Evolutionary conservation across 2,329 filamentous ascomycete species (phyloP).

Genomic region (Ceratocystis alfenasii): DNA sequence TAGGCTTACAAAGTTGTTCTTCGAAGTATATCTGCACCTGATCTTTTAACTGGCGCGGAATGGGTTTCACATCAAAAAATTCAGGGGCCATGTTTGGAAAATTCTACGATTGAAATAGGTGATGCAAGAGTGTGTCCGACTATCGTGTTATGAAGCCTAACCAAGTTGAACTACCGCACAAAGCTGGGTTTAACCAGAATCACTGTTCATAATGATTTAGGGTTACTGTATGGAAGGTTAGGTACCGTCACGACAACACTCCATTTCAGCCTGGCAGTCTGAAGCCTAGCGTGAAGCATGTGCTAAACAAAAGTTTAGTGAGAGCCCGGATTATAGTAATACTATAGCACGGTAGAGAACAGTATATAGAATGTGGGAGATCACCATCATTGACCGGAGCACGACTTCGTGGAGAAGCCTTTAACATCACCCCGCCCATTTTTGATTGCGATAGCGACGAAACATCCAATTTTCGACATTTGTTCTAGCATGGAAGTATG

Average conservation of each 20-base stretch:
- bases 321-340: no score
- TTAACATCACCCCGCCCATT: constrained; percentile 2
- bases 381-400: constrained; percentile 14
- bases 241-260: no score
- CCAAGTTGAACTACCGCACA: no score
- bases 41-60: constrained; percentile 18
- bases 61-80: constrained; percentile 3
- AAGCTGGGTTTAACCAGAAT: no score
- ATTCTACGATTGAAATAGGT: neutral
- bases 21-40: constrained; percentile 22
- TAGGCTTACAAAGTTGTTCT: constrained; percentile 26
- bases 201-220: no score
- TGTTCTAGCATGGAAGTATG: constrained; percentile 47
- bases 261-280: no score
- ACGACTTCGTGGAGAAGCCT: neutral
- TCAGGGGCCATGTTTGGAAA: constrained; percentile 5
- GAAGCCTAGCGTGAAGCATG: no score
- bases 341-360: neutral
- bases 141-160: no score
- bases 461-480: constrained; percentile 25
- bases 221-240: no score
- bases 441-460: constrained; percentile 11
- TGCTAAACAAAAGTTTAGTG: no score
- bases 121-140: no score
- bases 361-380: constrained; percentile 7